A percentile compares a stretch with the other conserved stretches of the same genome.
Conservation (phyloP, 2,329 filamentous ascomycete genomes). For the Colletotrichum cordylinicola region DNA sequence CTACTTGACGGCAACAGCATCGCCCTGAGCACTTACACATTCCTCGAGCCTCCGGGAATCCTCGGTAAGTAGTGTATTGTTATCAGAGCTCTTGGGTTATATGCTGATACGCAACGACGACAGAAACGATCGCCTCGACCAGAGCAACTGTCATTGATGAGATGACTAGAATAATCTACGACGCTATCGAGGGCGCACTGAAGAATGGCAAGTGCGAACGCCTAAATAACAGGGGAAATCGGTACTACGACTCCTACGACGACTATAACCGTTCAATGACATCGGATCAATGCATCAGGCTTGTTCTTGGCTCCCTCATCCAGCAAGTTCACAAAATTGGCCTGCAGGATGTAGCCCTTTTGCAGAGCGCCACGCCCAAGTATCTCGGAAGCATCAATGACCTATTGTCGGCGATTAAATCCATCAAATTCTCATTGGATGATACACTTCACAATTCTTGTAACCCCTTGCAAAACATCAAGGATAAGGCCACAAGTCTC, state of each 20-base stretch:
- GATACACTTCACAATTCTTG: neutral
- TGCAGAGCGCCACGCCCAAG: neutral
- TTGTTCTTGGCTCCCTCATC: neutral
- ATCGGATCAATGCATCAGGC: neutral
- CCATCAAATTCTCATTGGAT: fast-evolving
- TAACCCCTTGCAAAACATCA: neutral
- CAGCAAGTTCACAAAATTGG: neutral
- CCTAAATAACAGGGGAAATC: neutral
- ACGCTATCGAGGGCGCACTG: neutral
- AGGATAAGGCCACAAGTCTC: neutral
- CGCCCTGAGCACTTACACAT: neutral
- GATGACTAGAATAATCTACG: neutral
- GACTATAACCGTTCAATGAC: neutral
- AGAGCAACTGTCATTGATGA: neutral
- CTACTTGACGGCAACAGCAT: neutral
- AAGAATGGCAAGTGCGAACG: neutral
- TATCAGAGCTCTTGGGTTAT: neutral
- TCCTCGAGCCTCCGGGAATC: neutral
- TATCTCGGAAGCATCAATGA: neutral
- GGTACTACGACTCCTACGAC: neutral
- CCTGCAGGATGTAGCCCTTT: neutral
- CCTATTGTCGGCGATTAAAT: neutral
- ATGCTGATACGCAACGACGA: neutral
- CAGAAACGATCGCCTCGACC: neutral
- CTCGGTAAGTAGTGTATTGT: neutral